These are phyloP conservation scores for Nidularia pulvinata DNA, from an alignment of 768 basidiomycete species.

Conservation along the genomic window DNA sequence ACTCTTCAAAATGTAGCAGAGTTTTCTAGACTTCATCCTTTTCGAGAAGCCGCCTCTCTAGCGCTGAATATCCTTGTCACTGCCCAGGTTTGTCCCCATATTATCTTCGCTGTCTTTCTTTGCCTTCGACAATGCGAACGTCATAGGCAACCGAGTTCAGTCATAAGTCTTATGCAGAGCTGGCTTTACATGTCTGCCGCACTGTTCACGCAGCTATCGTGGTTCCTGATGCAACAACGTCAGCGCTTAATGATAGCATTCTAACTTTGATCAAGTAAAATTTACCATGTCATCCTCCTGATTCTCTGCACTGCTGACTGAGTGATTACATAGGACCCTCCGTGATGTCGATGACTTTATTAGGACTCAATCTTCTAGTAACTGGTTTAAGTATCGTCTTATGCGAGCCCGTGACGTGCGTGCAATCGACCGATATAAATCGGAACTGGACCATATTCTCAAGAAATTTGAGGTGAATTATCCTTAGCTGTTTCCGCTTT, in stretches of 20 bases:
- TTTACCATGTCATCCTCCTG: background rate
- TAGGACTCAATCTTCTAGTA: background rate
- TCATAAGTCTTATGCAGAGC: background rate
- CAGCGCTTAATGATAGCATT: background rate
- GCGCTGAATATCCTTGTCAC: slow-evolving; percentile 1
- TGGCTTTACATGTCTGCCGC: background rate
- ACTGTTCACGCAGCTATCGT: background rate
- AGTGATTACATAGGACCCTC: background rate
- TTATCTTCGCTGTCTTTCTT: too few species aligned
- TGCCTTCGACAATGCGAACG: background rate
- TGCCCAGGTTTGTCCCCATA: background rate
- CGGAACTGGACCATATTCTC: too few species aligned
- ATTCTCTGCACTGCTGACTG: background rate
- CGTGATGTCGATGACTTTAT: background rate
- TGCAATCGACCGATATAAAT: too few species aligned
- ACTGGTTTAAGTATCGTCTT: background rate
- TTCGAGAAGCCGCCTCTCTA: background rate
- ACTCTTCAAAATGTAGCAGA: slow-evolving; percentile 1
- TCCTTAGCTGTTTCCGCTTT: too few species aligned
- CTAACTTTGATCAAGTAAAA: background rate
- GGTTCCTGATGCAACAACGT: background rate
- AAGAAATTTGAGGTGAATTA: too few species aligned
- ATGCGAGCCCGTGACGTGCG: too few species aligned
- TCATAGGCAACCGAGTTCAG: background rate
- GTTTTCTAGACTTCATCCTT: background rate